phyloP scores from a whole-genome alignment of 176 grass and related monocot genomes.

The Triticum urartu region DNA sequence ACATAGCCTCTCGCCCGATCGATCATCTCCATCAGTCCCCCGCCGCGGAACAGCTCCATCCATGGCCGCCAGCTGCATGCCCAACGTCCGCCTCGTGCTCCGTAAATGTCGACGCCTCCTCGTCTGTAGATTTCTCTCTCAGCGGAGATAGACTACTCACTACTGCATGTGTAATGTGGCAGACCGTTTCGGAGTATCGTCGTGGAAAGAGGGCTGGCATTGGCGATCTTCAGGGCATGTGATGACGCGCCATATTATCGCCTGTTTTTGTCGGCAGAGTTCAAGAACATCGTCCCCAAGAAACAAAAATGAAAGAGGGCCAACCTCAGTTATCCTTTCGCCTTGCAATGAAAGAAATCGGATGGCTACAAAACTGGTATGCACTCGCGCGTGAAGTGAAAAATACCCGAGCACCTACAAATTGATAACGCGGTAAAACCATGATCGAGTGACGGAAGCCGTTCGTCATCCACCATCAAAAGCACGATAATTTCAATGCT shows the following conservation, averaged over 20 bases:
- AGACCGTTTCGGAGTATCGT: background rate
- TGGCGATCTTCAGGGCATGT: background rate
- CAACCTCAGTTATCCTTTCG: background rate
- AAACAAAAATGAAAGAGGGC: background rate
- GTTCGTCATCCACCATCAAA: too few relatives aligned
- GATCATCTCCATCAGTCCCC: constrained; percentile 15
- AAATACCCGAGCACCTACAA: too few relatives aligned
- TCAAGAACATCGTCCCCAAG: background rate
- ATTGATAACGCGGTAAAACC: too few relatives aligned
- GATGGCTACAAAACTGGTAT: too few relatives aligned
- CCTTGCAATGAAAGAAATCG: too few relatives aligned
- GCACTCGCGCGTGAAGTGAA: too few relatives aligned
- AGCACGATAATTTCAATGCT: too few relatives aligned
- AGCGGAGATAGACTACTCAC: background rate
- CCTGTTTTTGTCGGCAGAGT: background rate
- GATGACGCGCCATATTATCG: background rate
- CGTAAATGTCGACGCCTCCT: background rate
- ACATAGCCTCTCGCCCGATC: background rate
- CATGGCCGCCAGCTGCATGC: constrained; percentile 16
- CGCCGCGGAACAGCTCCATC: background rate
- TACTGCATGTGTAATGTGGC: background rate
- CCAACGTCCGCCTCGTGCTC: background rate
- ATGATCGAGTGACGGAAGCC: too few relatives aligned
- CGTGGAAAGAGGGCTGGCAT: background rate
- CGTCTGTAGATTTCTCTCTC: background rate